A percentile compares a stretch with the other conserved stretches of the same genome.
Evolutionary conservation across 208 protist species (phyloP).

Genomic region (Crithidia thermophila): DNA sequence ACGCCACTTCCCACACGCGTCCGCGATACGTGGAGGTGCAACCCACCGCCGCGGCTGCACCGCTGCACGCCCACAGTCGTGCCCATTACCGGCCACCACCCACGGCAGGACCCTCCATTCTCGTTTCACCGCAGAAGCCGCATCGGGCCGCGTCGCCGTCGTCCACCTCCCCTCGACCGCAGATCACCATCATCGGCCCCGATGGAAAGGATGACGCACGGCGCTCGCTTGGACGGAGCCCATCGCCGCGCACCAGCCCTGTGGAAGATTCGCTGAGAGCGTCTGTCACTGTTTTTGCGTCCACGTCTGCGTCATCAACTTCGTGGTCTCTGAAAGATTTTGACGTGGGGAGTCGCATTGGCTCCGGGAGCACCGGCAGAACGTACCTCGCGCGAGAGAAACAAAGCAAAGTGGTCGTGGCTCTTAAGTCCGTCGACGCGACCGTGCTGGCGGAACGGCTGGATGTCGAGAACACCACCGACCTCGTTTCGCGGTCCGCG

Average conservation of each 20-base stretch:
- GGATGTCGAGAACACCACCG: conserved; percentile 10
- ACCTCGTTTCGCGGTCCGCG: conserved; percentile 89
- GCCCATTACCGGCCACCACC: neutral
- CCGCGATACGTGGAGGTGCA: neutral
- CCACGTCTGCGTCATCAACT: no score
- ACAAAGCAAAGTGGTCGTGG: conserved; percentile 44
- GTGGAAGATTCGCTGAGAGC: neutral
- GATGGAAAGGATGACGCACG: no score
- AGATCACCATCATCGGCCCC: no score
- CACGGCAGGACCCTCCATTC: neutral
- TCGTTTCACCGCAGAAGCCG: neutral
- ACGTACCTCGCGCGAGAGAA: conserved; percentile 57
- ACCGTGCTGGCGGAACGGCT: neutral
- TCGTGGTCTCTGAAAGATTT: conserved; percentile 57
- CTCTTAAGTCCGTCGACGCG: conserved; percentile 58
- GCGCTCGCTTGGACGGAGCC: no score
- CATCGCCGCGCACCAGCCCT: neutral
- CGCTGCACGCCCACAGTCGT: no score
- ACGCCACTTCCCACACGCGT: neutral
- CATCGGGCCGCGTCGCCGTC: neutral
- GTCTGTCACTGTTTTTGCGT: neutral
- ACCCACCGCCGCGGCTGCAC: neutral
- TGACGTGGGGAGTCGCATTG: conserved; percentile 51
- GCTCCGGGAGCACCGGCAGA: conserved; percentile 40
- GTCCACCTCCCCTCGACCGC: no score